Evolutionary conservation across 1,139 yeast species (phyloP).

Genomic region (Kodamaea alishanica): DNA sequence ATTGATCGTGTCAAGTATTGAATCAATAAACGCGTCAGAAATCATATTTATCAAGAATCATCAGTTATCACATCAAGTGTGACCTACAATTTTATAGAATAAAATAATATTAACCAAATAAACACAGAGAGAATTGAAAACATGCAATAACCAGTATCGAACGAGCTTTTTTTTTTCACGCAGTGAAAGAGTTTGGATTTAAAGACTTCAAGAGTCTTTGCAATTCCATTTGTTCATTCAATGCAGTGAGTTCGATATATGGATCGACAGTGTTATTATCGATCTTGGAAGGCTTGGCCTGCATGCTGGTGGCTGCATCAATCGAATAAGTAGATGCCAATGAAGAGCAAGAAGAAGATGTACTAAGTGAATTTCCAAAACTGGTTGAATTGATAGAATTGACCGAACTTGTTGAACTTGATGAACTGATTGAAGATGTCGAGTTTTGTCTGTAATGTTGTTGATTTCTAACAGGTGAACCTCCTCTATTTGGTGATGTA

Average conservation of each 20-base stretch:
- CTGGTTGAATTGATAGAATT: neutral
- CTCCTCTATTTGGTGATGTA: slow-evolving; percentile 8
- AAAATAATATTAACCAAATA: too few relatives aligned
- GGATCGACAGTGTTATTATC: slow-evolving; percentile 29
- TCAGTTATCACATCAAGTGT: too few relatives aligned
- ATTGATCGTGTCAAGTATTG: too few relatives aligned
- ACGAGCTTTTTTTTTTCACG: too few relatives aligned
- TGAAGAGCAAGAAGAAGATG: slow-evolving; percentile 4
- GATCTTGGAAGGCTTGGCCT: slow-evolving; percentile 5
- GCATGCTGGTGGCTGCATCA: too few relatives aligned
- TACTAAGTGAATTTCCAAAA: neutral
- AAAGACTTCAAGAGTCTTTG: slow-evolving; percentile 31
- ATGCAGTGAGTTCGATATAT: slow-evolving; percentile 39
- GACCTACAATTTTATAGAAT: too few relatives aligned
- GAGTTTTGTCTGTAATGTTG: slow-evolving; percentile 31
- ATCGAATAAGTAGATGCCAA: too few relatives aligned
- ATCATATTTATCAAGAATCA: too few relatives aligned
- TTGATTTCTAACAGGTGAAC: slow-evolving; percentile 3
- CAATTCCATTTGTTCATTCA: slow-evolving; percentile 39
- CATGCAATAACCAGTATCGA: too few relatives aligned
- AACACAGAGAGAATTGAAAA: too few relatives aligned
- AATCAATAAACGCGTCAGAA: too few relatives aligned
- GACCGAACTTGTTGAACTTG: neutral
- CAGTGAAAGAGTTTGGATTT: slow-evolving; percentile 4
- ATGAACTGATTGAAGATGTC: slow-evolving; percentile 20